Base-by-base conservation (phyloP, 1,284 basidiomycete species). In the Anthracocystis walkeri region DNA sequence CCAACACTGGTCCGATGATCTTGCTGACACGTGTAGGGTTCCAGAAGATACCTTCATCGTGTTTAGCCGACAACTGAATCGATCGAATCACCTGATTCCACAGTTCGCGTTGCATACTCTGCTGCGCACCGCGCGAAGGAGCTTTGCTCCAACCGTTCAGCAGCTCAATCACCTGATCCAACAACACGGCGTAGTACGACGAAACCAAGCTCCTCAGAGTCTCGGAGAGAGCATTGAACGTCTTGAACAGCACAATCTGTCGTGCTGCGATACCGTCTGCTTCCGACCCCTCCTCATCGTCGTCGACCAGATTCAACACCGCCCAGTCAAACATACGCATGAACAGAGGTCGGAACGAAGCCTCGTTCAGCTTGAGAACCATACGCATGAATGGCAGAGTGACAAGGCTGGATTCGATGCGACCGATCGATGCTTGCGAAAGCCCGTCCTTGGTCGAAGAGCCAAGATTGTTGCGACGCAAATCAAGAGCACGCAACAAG, bases 321-420 rank as follows among this genome's bases (percentile, higher is more conserved):
- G 94, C 94, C 96, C 97, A 99, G 85, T 99, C 96, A 82, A 93
- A 95, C 75, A 95, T 87, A 69, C 91, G 91, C 67, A 95, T 90
- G 88, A 97, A 97, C 20, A 98, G 87, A 2, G 96, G 96, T 77
- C 91, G 90, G 90, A 99, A 98, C 0, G 92, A 89, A 0, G 91
- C 90, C 82, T 99, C 97, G 81, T 96, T 97, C 56, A 99, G 88
- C 86, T 97, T 97, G 71, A 94, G 90, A 11, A 95, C 93, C 18
- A 98, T 87, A 83, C 95, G 92, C 23, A 92, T 88, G 88, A 97
- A 98, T 3, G 94, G 91, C 2, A 88, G 86, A 68, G 57, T 51
- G 14, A 94, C 85, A 2, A 87, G 85, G 40, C 85, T 85, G 48
- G 84, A 84, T 80, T 88, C 88, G 65, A 88, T 82, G 29, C 62